Evolutionary conservation across 108 stramenopile genomes (phyloP).

Genomic region (Poteriospumella lacustris): DNA sequence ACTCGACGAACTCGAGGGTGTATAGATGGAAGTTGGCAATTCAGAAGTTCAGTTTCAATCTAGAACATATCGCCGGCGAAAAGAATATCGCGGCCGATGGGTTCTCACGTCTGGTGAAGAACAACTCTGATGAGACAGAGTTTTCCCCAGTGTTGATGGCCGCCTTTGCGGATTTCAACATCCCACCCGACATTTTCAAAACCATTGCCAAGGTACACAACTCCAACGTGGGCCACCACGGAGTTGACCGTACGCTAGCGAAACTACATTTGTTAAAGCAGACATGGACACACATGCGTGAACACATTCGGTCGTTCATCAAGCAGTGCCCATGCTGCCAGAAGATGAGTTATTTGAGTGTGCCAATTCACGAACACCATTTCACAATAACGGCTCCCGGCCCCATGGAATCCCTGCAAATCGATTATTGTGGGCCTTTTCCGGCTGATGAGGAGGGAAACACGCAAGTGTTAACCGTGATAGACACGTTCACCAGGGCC

Average conservation of each 20-base stretch:
- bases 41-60: background rate
- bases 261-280: background rate
- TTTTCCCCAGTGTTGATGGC: background rate
- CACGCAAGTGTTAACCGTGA: background rate
- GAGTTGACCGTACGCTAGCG: background rate
- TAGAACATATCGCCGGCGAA: background rate
- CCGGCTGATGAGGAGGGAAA: background rate
- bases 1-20: background rate
- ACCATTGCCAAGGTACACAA: background rate
- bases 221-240: background rate
- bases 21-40: conserved; percentile 3
- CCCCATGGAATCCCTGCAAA: background rate
- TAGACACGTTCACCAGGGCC: background rate
- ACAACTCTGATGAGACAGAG: background rate
- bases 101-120: background rate
- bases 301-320: background rate
- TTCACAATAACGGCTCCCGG: background rate
- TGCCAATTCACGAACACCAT: background rate
- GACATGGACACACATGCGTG: background rate
- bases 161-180: background rate
- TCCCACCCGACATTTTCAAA: background rate
- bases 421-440: background rate
- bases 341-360: background rate
- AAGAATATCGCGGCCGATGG: background rate
- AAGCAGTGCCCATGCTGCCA: background rate